A percentile compares a stretch with the other conserved stretches of the same genome.
phyloP scores from a whole-genome alignment of 306 rosid species.

The Pyrus communis region DNA sequence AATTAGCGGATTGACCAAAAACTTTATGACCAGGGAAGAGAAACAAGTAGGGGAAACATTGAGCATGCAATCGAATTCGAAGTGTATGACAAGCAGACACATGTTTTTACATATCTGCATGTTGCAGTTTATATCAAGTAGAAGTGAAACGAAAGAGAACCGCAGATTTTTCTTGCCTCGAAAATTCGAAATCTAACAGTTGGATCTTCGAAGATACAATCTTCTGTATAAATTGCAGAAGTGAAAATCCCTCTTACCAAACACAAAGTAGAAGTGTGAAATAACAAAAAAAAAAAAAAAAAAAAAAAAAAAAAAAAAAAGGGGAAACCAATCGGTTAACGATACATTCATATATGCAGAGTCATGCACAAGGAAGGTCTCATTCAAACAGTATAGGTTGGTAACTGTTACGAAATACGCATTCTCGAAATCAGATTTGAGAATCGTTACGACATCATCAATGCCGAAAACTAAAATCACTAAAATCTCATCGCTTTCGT shows the following conservation, averaged over 20 bases:
- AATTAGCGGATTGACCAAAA: slow-evolving; percentile 1
- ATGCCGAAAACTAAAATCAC: slow-evolving; percentile 35
- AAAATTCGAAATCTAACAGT: slow-evolving; percentile 45
- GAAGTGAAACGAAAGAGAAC: not conserved
- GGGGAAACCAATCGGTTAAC: no score
- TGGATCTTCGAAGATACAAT: slow-evolving; percentile 85
- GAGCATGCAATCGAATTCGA: not conserved
- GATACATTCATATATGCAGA: not conserved
- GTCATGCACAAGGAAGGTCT: not conserved
- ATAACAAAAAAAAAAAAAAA: no score
- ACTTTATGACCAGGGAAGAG: not conserved
- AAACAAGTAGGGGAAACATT: not conserved
- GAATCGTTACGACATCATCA: slow-evolving; percentile 58
- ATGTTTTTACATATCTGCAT: not conserved
- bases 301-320: no score
- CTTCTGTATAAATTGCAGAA: slow-evolving; percentile 55
- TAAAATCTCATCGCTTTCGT: slow-evolving; percentile 31
- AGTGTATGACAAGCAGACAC: not conserved
- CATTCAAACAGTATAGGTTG: not conserved
- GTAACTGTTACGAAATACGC: slow-evolving; percentile 79
- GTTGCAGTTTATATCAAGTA: not conserved
- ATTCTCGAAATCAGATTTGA: slow-evolving; percentile 44
- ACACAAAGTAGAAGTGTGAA: not conserved
- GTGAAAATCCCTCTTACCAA: slow-evolving; percentile 54
- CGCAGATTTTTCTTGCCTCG: slow-evolving; percentile 39